Base-by-base conservation (phyloP, 768 basidiomycete species). In the Russula olivacea region DNA sequence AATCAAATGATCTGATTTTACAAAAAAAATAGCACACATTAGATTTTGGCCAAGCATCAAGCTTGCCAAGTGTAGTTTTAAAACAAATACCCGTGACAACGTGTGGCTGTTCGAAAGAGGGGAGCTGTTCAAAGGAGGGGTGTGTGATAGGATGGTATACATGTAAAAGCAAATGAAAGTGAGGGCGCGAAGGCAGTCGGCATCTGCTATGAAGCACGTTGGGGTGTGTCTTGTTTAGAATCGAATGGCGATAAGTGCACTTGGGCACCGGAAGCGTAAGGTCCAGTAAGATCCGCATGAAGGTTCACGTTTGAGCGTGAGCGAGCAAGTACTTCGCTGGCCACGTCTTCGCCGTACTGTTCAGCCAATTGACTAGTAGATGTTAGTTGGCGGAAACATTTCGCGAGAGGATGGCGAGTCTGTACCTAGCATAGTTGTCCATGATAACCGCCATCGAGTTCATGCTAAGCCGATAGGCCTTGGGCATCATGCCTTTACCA, bases 401-500 rank as follows among this genome's bases (percentile, higher is more conserved):
- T 47, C 28, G 14, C 14, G 30, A 59, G 15, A 19, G n/a, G 10
- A 32, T 23, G 5, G 36, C 25, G 12, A 10, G 63, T 28, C 76
- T 80, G 36, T 65, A 90, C 89, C 79, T 86, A 21, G 88, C 88
- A 71, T 90, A 91, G 62, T 87, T 85, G 66, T 93, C 90, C 87
- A 91, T 86, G 71, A 93, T 89, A 57, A 88, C 80, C 3, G 86
- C 87, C 86, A 91, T 88, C 63, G 82, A 85, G 62, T 79, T 81
- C 78, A 83, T 76, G 74, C 84, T 85, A 50, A 92, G 78, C 40
- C 89, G 78, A 73, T 93, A 92, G 15, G 86, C 83, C 77, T 89
- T 88, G 61, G 89, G 90, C 80, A 87, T 90, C 84, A 91, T 85
- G 63, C 91, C 90, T 77, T 91, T 92, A 11, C 89, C 89, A 72